Percentiles rank a stretch among this genome's conserved stretches.
Evolutionary conservation across 2,329 filamentous ascomycete genomes (phyloP).

Genomic region (Aspergillus luchuensis): DNA sequence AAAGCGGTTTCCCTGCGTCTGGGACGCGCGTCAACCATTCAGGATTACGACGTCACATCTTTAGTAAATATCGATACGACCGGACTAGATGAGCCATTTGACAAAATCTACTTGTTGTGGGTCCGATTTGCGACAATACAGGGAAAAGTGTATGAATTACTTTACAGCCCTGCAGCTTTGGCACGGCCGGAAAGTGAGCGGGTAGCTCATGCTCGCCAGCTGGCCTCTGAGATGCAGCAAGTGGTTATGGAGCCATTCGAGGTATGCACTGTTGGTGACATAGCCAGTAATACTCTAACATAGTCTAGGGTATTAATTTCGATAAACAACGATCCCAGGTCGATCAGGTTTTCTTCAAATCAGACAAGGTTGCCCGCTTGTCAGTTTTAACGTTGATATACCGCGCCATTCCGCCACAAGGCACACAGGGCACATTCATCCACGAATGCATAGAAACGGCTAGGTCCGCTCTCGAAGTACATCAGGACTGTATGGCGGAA

Average conservation of each 20-base stretch:
- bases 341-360: conserved; percentile 32
- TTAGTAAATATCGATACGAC: conserved; percentile 27
- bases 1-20: conserved; percentile 61
- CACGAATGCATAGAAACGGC: conserved; percentile 42
- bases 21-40: conserved; percentile 60
- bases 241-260: conserved; percentile 34
- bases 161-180: conserved; percentile 50
- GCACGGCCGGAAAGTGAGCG: conserved; percentile 31
- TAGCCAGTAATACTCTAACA: neutral
- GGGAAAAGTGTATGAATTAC: conserved; percentile 60
- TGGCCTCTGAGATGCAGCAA: conserved; percentile 33
- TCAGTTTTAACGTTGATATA: conserved; percentile 44
- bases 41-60: conserved; percentile 62
- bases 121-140: conserved; percentile 59
- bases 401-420: conserved; percentile 40
- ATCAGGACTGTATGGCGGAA: conserved; percentile 33
- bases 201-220: conserved; percentile 28
- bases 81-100: conserved; percentile 39
- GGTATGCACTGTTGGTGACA: conserved; percentile 17
- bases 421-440: conserved; percentile 35
- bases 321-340: conserved; percentile 24
- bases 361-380: conserved; percentile 40
- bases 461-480: conserved; percentile 35
- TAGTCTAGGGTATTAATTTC: conserved; percentile 15
- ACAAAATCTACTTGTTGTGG: conserved; percentile 56